Evolutionary conservation across 129 eudicot species (phyloP).

Genomic region (Heracleum sosnowskyi): DNA sequence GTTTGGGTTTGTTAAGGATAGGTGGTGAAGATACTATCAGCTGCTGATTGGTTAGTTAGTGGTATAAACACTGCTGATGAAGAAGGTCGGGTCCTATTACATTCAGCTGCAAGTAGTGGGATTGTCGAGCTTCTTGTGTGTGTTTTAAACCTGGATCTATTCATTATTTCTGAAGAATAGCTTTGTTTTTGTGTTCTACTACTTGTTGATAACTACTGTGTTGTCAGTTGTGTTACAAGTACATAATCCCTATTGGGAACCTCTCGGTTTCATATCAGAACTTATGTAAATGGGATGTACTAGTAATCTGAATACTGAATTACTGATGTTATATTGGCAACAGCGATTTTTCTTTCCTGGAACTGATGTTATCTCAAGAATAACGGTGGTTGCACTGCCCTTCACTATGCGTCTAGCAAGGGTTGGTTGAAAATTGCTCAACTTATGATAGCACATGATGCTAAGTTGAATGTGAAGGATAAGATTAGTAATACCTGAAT

Average conservation of each 20-base stretch:
- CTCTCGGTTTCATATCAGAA: background rate
- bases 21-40: conserved; percentile 76
- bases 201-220: background rate
- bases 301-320: background rate
- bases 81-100: conserved; percentile 91
- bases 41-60: conserved; percentile 44
- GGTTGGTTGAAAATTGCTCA: conserved; percentile 79
- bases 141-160: too few species aligned
- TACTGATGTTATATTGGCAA: background rate
- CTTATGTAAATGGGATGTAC: background rate
- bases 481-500: conserved; percentile 40
- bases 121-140: too few species aligned
- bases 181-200: background rate
- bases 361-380: conserved; percentile 77
- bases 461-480: conserved; percentile 40
- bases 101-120: too few species aligned
- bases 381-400: conserved; percentile 88
- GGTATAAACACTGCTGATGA: conserved; percentile 62
- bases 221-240: background rate
- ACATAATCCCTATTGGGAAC: background rate
- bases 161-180: too few species aligned
- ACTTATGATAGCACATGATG: conserved; percentile 56
- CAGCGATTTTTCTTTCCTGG: background rate
- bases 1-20: conserved; percentile 9
- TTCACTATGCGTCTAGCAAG: conserved; percentile 98